Conservation (phyloP, 2,329 filamentous ascomycete species). For the Pseudocercospora fijiensis region DNA sequence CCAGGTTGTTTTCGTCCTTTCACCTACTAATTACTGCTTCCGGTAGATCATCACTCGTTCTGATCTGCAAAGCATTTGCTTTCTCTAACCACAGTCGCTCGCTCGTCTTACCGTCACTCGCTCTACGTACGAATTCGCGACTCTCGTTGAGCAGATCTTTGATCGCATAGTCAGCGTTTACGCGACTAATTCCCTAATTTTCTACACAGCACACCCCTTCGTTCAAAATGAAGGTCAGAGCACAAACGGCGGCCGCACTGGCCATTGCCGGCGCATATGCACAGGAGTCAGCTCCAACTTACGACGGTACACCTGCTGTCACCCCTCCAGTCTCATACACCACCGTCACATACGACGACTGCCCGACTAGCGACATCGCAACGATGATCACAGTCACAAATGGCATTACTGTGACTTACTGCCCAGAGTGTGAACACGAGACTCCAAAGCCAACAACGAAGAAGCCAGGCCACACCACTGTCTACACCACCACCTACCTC, state of each 20-base stretch:
- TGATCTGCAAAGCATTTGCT: slow-evolving; percentile 21
- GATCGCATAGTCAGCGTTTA: slow-evolving; percentile 7
- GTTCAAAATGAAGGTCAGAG: slow-evolving; percentile 20
- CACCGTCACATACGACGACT: slow-evolving; percentile 38
- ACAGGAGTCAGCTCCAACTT: slow-evolving; percentile 12
- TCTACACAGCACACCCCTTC: neutral
- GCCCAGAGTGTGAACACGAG: slow-evolving; percentile 36
- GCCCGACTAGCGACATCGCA: slow-evolving; percentile 33
- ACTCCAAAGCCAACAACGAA: slow-evolving; percentile 15
- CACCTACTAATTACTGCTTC: slow-evolving; percentile 25
- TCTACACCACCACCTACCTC: slow-evolving; percentile 40
- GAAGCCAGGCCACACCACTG: slow-evolving; percentile 35
- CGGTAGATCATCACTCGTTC: slow-evolving; percentile 25
- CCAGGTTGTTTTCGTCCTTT: slow-evolving; percentile 22
- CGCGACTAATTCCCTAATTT: slow-evolving; percentile 4
- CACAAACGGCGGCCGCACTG: slow-evolving; percentile 13
- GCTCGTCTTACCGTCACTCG: neutral
- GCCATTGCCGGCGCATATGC: slow-evolving; percentile 23
- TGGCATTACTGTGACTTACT: slow-evolving; percentile 40
- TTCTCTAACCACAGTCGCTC: slow-evolving; percentile 12
- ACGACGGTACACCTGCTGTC: slow-evolving; percentile 10
- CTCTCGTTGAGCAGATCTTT: slow-evolving; percentile 5
- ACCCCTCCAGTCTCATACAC: slow-evolving; percentile 32
- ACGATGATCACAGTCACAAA: slow-evolving; percentile 39
- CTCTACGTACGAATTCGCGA: neutral